Conservation (phyloP, 2,329 filamentous ascomycete genomes). For the Aspergillus pseudotamarii region DNA sequence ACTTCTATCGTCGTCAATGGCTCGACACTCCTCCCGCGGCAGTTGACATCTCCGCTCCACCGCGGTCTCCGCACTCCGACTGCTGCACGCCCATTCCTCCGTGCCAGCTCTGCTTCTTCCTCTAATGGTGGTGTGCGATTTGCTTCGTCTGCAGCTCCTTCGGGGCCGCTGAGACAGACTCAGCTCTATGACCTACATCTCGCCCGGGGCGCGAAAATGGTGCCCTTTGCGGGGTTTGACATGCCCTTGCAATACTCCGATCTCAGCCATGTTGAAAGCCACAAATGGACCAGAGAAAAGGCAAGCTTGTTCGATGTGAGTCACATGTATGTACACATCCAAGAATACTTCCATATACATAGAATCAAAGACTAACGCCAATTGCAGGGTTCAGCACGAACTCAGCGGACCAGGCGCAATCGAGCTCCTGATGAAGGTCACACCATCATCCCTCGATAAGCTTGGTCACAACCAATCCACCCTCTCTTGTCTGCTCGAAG, state of each 20-base stretch:
- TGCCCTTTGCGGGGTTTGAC: conserved; percentile 88
- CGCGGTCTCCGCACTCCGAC: conserved; percentile 27
- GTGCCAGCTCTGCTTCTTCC: conserved; percentile 8
- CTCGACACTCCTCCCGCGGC: conserved; percentile 31
- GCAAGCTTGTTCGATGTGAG: conserved; percentile 93
- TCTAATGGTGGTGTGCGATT: conserved; percentile 29
- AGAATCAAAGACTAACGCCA: neutral
- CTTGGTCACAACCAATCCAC: conserved; percentile 72
- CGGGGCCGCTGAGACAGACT: conserved; percentile 53
- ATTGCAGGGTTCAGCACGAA: conserved; percentile 71
- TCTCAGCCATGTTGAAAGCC: conserved; percentile 78
- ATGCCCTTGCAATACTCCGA: conserved; percentile 91
- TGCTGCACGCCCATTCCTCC: conserved; percentile 13
- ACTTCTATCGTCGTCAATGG: conserved; percentile 35
- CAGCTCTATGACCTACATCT: conserved; percentile 79
- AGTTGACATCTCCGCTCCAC: conserved; percentile 30
- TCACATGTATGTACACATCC: conserved; percentile 74
- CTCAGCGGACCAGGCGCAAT: conserved; percentile 79
- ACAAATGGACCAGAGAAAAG: conserved; percentile 84
- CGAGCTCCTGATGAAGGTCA: conserved; percentile 80
- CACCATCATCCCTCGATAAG: conserved; percentile 70
- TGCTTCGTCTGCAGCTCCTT: conserved; percentile 33
- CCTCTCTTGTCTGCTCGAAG: conserved; percentile 81
- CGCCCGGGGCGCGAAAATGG: conserved; percentile 83
- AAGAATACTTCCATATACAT: neutral